These are phyloP conservation scores for Phragmites australis DNA, from an alignment of 176 grass and related monocot genomes.

Conservation along the genomic window DNA sequence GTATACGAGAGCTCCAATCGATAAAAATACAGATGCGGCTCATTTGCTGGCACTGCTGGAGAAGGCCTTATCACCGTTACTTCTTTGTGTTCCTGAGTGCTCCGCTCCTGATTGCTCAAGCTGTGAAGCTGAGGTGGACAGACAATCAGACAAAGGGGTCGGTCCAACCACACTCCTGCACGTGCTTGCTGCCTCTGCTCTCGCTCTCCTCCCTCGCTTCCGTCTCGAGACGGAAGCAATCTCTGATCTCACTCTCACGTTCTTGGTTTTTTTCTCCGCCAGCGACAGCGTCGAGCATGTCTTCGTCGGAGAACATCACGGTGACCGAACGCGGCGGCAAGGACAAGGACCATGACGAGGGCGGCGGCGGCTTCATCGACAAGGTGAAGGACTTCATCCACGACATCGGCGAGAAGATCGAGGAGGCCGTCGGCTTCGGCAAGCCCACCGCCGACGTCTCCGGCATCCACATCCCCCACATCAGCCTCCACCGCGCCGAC, in stretches of 20 bases:
- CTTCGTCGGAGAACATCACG: slow-evolving; percentile 46
- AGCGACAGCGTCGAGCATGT: slow-evolving; percentile 27
- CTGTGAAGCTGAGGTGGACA: neutral
- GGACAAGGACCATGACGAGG: slow-evolving; percentile 41
- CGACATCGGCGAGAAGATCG: slow-evolving; percentile 94
- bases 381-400: slow-evolving; percentile 98
- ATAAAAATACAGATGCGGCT: too few relatives aligned
- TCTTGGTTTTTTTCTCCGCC: neutral
- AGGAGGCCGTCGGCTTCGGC: slow-evolving; percentile 82
- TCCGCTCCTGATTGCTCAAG: neutral
- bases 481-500: slow-evolving; percentile 81
- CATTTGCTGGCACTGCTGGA: too few relatives aligned
- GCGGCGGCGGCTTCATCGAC: slow-evolving; percentile 62
- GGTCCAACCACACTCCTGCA: neutral
- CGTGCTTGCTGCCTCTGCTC: neutral
- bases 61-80: too few relatives aligned
- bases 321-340: slow-evolving; percentile 46
- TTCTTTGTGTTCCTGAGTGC: neutral
- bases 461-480: slow-evolving; percentile 74
- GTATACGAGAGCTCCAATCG: too few relatives aligned
- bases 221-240: neutral
- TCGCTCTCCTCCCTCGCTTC: too few relatives aligned
- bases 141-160: neutral
- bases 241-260: neutral
- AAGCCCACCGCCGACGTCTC: slow-evolving; percentile 87